These are phyloP conservation scores for Spathaspora passalidarum DNA, from an alignment of 805 yeast genomes.

Conservation along the genomic window DNA sequence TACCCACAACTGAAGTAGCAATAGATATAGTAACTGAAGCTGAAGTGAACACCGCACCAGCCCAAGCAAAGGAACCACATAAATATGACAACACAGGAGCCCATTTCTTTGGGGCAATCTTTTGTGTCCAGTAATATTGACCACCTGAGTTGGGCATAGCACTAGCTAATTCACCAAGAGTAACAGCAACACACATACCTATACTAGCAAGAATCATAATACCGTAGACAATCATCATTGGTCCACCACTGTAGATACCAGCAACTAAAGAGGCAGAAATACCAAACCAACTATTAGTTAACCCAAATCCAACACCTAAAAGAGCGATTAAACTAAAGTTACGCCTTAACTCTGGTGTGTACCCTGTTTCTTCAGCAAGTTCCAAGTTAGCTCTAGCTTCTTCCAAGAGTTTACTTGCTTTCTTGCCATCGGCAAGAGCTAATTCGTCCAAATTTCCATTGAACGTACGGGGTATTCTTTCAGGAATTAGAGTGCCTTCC, in stretches of 20 bases:
- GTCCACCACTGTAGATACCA: slow-evolving; percentile 58
- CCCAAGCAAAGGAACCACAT: slow-evolving; percentile 64
- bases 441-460: slow-evolving; percentile 3
- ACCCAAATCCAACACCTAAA: slow-evolving; percentile 57
- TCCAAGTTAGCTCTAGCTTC: slow-evolving; percentile 21
- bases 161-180: slow-evolving; percentile 51
- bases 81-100: slow-evolving; percentile 50
- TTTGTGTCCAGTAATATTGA: slow-evolving; percentile 57
- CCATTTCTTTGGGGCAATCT: slow-evolving; percentile 47
- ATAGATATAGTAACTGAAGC: slow-evolving; percentile 58
- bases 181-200: slow-evolving; percentile 45
- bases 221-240: slow-evolving; percentile 55
- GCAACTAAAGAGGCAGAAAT: slow-evolving; percentile 53
- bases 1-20: slow-evolving; percentile 51
- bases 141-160: slow-evolving; percentile 60
- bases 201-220: slow-evolving; percentile 48
- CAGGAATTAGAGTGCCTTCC: too few relatives aligned
- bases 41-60: slow-evolving; percentile 60
- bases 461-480: too few relatives aligned
- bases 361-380: slow-evolving; percentile 28
- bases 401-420: slow-evolving; percentile 7
- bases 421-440: slow-evolving; percentile 3
- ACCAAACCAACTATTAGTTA: slow-evolving; percentile 65
- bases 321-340: slow-evolving; percentile 44
- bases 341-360: slow-evolving; percentile 23